phyloP scores from a whole-genome alignment of 345 rosid species.

The Corchorus capsularis region DNA sequence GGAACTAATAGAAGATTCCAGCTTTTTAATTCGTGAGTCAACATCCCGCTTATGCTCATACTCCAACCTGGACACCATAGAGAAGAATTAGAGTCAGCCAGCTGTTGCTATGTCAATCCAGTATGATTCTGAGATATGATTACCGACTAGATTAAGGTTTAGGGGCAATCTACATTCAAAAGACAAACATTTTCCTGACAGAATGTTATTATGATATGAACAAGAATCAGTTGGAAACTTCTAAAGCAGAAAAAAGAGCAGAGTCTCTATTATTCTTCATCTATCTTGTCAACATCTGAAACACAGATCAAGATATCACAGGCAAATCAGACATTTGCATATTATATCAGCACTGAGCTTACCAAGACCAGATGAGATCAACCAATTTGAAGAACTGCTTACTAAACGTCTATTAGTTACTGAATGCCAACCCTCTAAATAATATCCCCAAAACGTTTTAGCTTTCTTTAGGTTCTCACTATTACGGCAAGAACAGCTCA shows the following conservation, averaged over 20 bases:
- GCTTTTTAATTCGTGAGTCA: constrained; percentile 74
- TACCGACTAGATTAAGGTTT: background rate
- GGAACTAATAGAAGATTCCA: constrained; percentile 67
- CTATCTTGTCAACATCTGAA: background rate
- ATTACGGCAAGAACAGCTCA: background rate
- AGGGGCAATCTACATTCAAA: background rate
- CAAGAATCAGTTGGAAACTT: background rate
- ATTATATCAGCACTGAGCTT: background rate
- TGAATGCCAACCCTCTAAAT: background rate
- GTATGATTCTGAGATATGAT: background rate
- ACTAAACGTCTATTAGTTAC: background rate
- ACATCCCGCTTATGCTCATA: constrained; percentile 92
- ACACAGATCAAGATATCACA: constrained; percentile 11
- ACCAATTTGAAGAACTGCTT: background rate
- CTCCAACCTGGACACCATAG: constrained; percentile 65
- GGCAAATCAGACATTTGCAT: constrained; percentile 3
- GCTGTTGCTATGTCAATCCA: background rate
- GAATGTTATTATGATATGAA: background rate
- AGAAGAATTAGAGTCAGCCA: background rate
- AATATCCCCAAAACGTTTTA: background rate
- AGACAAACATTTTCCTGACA: background rate
- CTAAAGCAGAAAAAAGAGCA: background rate
- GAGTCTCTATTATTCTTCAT: background rate
- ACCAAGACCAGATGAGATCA: background rate
- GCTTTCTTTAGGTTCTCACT: background rate